Percentiles rank a stretch among this genome's conserved stretches.
Evolutionary conservation across 1,284 basidiomycete genomes (phyloP).

Genomic region (Trichosporon ovoides): DNA sequence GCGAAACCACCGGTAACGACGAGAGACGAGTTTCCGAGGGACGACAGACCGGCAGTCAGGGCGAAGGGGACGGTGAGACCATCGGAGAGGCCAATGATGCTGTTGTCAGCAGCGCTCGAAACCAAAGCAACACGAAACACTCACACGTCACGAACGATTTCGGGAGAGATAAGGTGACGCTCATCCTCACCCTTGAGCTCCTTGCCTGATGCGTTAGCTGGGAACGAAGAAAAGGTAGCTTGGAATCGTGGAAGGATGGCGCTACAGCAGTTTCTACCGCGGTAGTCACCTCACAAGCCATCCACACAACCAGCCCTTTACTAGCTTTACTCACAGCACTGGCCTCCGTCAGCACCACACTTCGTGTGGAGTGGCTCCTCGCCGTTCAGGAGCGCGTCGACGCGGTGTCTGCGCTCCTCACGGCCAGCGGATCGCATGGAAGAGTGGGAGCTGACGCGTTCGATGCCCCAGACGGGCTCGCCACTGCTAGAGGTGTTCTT

Average conservation of each 20-base stretch:
- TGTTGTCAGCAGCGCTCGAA: conserved; percentile 39
- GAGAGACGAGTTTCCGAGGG: conserved; percentile 76
- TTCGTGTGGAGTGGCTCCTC: conserved; percentile 39
- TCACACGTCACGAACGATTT: conserved; percentile 50
- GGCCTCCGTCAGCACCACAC: conserved; percentile 39
- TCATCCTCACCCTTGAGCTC: conserved; percentile 51
- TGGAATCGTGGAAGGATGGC: no score
- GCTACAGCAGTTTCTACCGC: no score
- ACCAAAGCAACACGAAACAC: conserved; percentile 20
- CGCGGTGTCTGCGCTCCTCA: conserved; percentile 12
- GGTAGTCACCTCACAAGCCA: no score
- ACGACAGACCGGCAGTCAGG: conserved; percentile 72
- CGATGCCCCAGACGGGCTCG: conserved; percentile 19
- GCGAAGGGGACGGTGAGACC: conserved; percentile 94
- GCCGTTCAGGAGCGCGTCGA: conserved; percentile 32
- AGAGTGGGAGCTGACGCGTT: conserved; percentile 15
- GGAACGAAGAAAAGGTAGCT: no score
- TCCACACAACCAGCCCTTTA: no score
- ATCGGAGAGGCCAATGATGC: conserved; percentile 90
- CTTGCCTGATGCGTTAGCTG: conserved; percentile 35
- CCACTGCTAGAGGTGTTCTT: conserved; percentile 4
- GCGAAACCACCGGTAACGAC: conserved; percentile 88
- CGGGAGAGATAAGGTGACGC: conserved; percentile 47
- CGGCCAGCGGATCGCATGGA: conserved; percentile 13
- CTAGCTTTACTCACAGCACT: conserved; percentile 42